These are phyloP conservation scores for Candida caryicola DNA, from an alignment of 805 yeast genomes.

Conservation along the genomic window DNA sequence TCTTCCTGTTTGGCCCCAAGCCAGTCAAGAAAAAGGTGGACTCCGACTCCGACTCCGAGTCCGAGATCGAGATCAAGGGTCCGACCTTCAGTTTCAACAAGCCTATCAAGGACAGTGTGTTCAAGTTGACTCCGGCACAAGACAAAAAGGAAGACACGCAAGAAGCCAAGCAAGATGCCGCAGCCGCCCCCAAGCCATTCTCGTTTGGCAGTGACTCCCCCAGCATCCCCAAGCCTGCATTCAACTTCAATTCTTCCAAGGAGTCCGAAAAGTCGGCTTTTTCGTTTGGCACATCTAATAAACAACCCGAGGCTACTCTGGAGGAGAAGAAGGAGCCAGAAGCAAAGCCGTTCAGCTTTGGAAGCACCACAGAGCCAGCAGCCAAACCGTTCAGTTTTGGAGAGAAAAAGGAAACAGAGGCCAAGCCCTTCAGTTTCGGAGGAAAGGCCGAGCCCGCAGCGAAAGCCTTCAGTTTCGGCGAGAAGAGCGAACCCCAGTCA, in stretches of 20 bases:
- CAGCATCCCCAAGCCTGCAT: slow-evolving; percentile 13
- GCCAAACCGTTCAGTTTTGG: slow-evolving; percentile 1
- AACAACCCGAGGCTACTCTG: slow-evolving; percentile 8
- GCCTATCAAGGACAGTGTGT: slow-evolving; percentile 34
- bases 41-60: slow-evolving; percentile 54
- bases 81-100: slow-evolving; percentile 56
- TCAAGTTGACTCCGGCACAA: slow-evolving; percentile 14
- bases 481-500: no score
- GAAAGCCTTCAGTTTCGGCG: no score
- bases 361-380: slow-evolving; percentile 1
- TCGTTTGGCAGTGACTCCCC: slow-evolving; percentile 7
- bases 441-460: no score
- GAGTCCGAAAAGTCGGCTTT: slow-evolving; percentile 8
- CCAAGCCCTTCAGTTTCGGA: slow-evolving; percentile 6
- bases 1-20: slow-evolving; percentile 38
- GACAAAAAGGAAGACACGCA: slow-evolving; percentile 4
- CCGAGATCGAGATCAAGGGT: slow-evolving; percentile 67
- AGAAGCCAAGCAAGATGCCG: neutral
- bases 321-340: slow-evolving; percentile 2
- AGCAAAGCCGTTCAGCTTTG: slow-evolving; percentile 14
- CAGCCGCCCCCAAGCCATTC: slow-evolving; percentile 1
- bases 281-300: slow-evolving; percentile 10
- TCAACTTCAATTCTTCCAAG: neutral
- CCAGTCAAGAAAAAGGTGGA: slow-evolving; percentile 21
- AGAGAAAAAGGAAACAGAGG: slow-evolving; percentile 1